A percentile compares a stretch with the other conserved stretches of the same genome.
These are phyloP conservation scores for Xerocomellus dryophilus DNA, from an alignment of 768 basidiomycete species.

Conservation along the genomic window DNA sequence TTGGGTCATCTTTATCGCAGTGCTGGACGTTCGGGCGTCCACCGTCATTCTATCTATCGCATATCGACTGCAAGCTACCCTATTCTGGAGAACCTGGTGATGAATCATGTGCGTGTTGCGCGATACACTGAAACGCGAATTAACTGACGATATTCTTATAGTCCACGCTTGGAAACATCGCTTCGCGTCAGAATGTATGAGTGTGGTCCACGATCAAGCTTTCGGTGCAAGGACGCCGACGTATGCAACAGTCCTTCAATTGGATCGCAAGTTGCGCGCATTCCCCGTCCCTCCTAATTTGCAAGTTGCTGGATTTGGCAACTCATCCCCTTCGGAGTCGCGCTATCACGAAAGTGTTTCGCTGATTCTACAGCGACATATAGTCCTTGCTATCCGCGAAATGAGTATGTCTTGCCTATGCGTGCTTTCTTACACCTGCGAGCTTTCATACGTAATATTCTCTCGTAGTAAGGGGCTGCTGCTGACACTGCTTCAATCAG, in stretches of 20 bases:
- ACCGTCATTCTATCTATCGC: constrained; percentile 62
- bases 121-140: background rate
- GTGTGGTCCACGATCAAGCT: constrained; percentile 65
- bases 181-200: constrained; percentile 67
- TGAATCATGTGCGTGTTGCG: constrained; percentile 52
- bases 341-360: constrained; percentile 35
- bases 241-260: constrained; percentile 62
- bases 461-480: background rate
- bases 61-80: constrained; percentile 66
- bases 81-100: constrained; percentile 46
- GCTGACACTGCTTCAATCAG: constrained; percentile 35
- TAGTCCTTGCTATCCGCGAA: constrained; percentile 65
- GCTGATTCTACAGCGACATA: constrained; percentile 61
- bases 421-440: background rate
- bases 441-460: constrained; percentile 1
- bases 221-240: constrained; percentile 68
- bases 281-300: constrained; percentile 64
- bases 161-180: constrained; percentile 71
- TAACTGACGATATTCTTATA: constrained; percentile 22
- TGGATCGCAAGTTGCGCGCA: constrained; percentile 63
- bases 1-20: constrained; percentile 41
- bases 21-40: constrained; percentile 70
- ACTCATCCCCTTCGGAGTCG: constrained; percentile 43
- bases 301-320: constrained; percentile 68
- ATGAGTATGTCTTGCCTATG: constrained; percentile 48